Percentiles rank a stretch among this genome's conserved stretches.
Evolutionary conservation across 352 stramenopile genomes (phyloP).

Genomic region (Porosira glacialis): DNA sequence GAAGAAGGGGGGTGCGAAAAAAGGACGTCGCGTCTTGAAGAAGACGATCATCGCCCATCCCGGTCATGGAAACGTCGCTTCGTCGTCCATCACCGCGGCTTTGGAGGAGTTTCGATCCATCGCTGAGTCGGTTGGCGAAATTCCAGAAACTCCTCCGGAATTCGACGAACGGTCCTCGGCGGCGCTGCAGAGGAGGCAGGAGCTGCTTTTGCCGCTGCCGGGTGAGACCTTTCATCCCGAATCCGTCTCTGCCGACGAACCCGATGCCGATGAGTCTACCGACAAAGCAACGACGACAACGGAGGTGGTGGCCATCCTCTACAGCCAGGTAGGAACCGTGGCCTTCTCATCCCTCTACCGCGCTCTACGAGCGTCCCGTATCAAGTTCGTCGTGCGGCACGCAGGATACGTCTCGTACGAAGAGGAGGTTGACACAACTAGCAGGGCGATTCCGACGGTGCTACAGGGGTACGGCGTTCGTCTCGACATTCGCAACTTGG

Average conservation of each 20-base stretch:
- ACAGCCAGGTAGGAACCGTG: slow-evolving; percentile 62
- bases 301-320: too few relatives aligned
- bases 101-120: too few relatives aligned
- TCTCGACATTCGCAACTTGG: slow-evolving; percentile 80
- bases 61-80: too few relatives aligned
- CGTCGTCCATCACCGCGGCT: too few relatives aligned
- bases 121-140: too few relatives aligned
- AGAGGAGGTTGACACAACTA: slow-evolving; percentile 38
- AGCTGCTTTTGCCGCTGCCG: slow-evolving; percentile 28
- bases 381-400: slow-evolving; percentile 71
- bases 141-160: too few relatives aligned
- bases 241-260: neutral
- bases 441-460: slow-evolving; percentile 35
- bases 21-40: too few relatives aligned
- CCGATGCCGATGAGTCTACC: slow-evolving; percentile 21
- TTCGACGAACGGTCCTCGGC: too few relatives aligned
- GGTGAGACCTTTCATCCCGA: slow-evolving; percentile 31
- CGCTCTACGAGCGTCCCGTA: slow-evolving; percentile 31
- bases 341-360: slow-evolving; percentile 68
- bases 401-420: slow-evolving; percentile 55
- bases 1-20: too few relatives aligned
- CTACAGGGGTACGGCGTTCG: slow-evolving; percentile 78
- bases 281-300: too few relatives aligned
- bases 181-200: slow-evolving; percentile 1
- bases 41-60: too few relatives aligned